phyloP scores from a whole-genome alignment of 306 rosid species.

The Elaeagnus macrophylla region DNA sequence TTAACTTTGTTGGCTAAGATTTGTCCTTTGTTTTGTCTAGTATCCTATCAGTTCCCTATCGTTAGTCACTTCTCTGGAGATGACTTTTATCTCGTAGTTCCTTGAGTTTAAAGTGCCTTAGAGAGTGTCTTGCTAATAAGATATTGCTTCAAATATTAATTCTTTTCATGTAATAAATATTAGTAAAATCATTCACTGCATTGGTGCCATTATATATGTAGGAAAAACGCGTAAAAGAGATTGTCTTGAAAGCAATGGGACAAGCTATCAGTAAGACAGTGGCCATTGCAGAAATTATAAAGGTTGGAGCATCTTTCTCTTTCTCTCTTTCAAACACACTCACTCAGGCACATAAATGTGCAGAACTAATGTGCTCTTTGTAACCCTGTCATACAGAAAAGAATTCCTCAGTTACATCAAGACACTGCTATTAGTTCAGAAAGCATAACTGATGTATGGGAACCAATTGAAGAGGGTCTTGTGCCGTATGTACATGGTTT shows the following conservation, averaged over 20 bases:
- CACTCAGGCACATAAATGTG: not conserved
- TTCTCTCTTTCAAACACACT: not conserved
- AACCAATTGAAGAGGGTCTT: conserved; percentile 99
- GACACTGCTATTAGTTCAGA: conserved; percentile 83
- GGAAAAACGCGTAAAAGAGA: conserved; percentile 79
- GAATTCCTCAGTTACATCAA: conserved; percentile 64
- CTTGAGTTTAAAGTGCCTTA: too few species aligned
- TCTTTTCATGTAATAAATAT: not conserved
- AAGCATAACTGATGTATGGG: conserved; percentile 94
- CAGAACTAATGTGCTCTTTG: conserved; percentile 9
- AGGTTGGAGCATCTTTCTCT: conserved; percentile 36
- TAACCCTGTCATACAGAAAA: conserved; percentile 46
- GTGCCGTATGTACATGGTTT: conserved; percentile 59
- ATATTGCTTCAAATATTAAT: too few species aligned
- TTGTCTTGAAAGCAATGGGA: conserved; percentile 97
- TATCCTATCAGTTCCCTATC: too few species aligned
- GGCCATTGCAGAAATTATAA: conserved; percentile 82
- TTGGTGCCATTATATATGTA: conserved; percentile 25
- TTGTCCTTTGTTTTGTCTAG: too few species aligned
- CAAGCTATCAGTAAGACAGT: conserved; percentile 98
- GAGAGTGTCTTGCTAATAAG: too few species aligned
- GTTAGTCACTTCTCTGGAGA: too few species aligned
- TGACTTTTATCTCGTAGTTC: too few species aligned
- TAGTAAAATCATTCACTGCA: not conserved
- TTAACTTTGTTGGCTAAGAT: too few species aligned